Evolutionary conservation across 768 basidiomycete species (phyloP), one percentile per base, ranked within the genome.

Genomic region (Hydnum rufescens): DNA sequence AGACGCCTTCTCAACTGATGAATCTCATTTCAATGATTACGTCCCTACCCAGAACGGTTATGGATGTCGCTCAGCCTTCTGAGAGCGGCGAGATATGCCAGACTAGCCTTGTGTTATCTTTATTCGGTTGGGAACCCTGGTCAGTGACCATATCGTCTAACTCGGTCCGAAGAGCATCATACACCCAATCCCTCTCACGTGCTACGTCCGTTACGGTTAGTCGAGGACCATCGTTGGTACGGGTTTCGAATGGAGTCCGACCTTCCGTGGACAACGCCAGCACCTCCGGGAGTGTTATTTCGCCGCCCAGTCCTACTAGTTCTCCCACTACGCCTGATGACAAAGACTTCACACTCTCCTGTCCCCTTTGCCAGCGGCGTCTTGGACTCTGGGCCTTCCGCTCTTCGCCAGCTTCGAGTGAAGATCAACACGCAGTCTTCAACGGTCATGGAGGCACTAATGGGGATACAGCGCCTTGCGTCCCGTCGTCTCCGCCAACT

Each of bases 341-440:
- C n/a, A n/a, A n/a, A n/a, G 36, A 39, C 36, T 13, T 39, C 22
- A 39, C 36, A 5, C 63, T 86, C 1, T 72, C 77, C 55, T 87
- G 84, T 56, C 56, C 66, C 5, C 67, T 87, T 18, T 87, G 83
- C 60, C 81, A 82, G 59, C 72, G 84, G n/a, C 74, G 83, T 19
- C 70, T 86, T 42, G 84, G 84, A 2, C 65, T 87, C 32, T 86
- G 84, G 84, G 74, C 76, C 1, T 86, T 84, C 36, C 26, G 6
- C 6, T 29, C 55, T 19, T 4, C 54, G 8, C 54, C 49, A 13
- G 42, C 42, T 6, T 26, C 44, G 16, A 6, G 44, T 26, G 44
- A n/a, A n/a, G 36, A 2, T 47, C 23, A 13, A 47, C 44, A 13
- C 23, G 44, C 36, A 13, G 44, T 13, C 25, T 13, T 39, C 36